Base-by-base conservation (phyloP, 1,139 yeast genomes). In the Geotrichum aggregatum region DNA sequence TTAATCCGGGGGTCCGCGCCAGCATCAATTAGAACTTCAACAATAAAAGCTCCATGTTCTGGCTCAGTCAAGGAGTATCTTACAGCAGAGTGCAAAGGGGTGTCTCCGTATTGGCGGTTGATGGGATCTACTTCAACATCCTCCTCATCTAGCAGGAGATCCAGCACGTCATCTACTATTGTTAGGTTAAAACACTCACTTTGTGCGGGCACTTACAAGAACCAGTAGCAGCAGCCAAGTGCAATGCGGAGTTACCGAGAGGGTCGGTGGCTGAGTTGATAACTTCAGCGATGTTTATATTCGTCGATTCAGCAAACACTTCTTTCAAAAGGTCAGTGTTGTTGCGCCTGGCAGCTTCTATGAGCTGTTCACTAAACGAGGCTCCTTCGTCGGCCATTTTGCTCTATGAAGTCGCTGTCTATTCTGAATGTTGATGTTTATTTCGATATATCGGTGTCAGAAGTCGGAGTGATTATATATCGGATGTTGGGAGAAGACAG, bases 121-220 rank as follows among this genome's bases (percentile, higher is more conserved):
- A 71, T 67, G 0, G 95, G 92, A 66, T 92, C 96, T 41, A 91
- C 82, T 62, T 89, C 96, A 22, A 91, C 91, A 1, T 95, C 97
- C 57, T 87, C 95, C 54, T 84, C 82, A 66, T 92, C 98, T 58
- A 92, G 75, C 28, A 92, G 73, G 46, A 76, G 72, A 65, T 92
- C 98, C 64, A 92, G 74, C 42, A 87, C 87, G 62, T 89, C 97
- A 52, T 66, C 62, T 61, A 38, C 22, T 31, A 10, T 24, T 39
- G 22, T 18, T 26, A 38, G 39, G 10, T 31, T 18, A 44, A 18
- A 16, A 31, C 14, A 18, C 16, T 11, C 16, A 31, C 5, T n/a
- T 11, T 5, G n/a, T 5, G 16, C 11, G 22, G 14, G 28, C 10
- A 55, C 63, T 40, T 52, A 80, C 85, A 87, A 54, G 88, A 80